Base-by-base conservation (phyloP, 345 rosid species). In the Alliaria petiolata region DNA sequence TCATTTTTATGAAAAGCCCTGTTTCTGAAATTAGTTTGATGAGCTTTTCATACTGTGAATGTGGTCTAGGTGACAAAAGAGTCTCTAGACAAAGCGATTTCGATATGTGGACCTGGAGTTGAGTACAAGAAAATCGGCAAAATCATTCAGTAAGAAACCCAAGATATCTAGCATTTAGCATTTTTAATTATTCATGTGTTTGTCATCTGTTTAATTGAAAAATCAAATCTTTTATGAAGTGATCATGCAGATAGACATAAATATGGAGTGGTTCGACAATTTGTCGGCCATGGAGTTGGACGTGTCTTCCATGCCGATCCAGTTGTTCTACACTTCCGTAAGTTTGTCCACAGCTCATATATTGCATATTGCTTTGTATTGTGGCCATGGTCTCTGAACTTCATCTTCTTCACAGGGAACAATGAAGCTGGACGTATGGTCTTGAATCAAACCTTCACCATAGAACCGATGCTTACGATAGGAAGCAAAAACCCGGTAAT, bases 261-360 rank as follows among this genome's bases (percentile, higher is more conserved):
- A 17, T 93, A 84, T 55, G 98, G 97, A 63, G 95, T 93, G 34
- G 95, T 93, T 19, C 66, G 67, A 40, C 85, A 91, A 57, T 93
- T 87, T 82, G 97, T 90, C 50, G 97, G 98, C 76, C 98, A 93
- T 43, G 97, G 98, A 15, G 85, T 90, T 76, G 98, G 98, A 33
- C 83, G 81, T 15, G 89, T 93, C 76, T 93, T 93, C 74, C 96
- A 90, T 61, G 85, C 97, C 1, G 97, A 89, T 83, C 97, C 97
- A 39, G 87, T 91, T 56, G 64, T 93, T 78, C 81, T 79, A 43
- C 96, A 93, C 78, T 83, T 46, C 85, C 76, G 98, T 91, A 89
- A 81, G 69, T 63, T 25, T 56, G 43, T 49, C 22, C 14, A 42
- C 17, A 35, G 38, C 46, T 55, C 20, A 31, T 43, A 19, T 58